These are phyloP conservation scores for Fusarium abutilonis DNA, from an alignment of 2,329 filamentous ascomycete genomes.

Conservation along the genomic window DNA sequence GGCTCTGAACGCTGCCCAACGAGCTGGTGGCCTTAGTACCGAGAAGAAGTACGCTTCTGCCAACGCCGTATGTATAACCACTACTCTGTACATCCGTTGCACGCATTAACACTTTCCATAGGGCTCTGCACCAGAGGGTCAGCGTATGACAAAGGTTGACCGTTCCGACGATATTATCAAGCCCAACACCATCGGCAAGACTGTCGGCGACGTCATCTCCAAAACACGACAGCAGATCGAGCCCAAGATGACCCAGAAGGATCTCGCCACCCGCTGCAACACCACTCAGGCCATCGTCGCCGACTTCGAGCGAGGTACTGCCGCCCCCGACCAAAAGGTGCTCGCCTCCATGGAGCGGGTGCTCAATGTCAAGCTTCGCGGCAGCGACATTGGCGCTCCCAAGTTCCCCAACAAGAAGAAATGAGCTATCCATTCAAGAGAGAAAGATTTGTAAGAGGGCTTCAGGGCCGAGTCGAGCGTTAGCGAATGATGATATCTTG, in stretches of 20 bases:
- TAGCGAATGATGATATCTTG: conserved; percentile 45
- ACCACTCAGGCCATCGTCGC: conserved; percentile 81
- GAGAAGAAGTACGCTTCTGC: conserved; percentile 89
- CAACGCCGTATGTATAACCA: conserved; percentile 64
- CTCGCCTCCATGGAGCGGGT: conserved; percentile 81
- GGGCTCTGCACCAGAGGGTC: conserved; percentile 71
- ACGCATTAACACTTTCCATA: conserved; percentile 36
- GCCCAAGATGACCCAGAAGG: conserved; percentile 97
- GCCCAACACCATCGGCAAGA: conserved; percentile 86
- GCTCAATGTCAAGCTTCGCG: conserved; percentile 88
- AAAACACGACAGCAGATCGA: conserved; percentile 81
- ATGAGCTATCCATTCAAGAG: conserved; percentile 43
- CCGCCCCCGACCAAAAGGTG: conserved; percentile 84
- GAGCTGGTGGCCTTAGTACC: conserved; percentile 78
- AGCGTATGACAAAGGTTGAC: conserved; percentile 97
- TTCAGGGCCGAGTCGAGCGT: conserved; percentile 45
- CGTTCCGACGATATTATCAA: conserved; percentile 97
- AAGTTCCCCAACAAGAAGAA: conserved; percentile 79
- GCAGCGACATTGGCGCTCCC: conserved; percentile 84
- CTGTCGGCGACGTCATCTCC: conserved; percentile 84
- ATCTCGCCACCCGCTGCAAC: conserved; percentile 87
- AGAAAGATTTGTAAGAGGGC: conserved; percentile 38
- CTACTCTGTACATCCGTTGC: neutral
- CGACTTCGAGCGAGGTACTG: conserved; percentile 85
- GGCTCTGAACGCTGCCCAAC: conserved; percentile 88